Evolutionary conservation across 2,329 filamentous ascomycete genomes (phyloP).

Genomic region (Diaporthe longicolla): DNA sequence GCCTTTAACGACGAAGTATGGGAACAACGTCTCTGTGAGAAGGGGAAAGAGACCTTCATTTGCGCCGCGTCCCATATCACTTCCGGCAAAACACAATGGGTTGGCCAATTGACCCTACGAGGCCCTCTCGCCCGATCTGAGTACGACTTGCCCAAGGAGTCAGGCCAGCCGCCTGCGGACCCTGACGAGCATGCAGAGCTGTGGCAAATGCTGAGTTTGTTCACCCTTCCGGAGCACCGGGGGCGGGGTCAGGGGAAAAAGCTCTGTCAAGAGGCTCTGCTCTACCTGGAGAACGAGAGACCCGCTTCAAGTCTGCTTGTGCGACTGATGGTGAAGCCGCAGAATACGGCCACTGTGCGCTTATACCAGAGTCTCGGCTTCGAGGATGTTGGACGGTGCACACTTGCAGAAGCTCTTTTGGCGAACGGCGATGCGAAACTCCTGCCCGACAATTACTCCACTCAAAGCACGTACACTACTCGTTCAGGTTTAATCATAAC

Average conservation of each 20-base stretch:
- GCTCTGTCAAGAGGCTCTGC: background rate
- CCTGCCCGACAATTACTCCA: background rate
- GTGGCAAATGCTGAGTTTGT: background rate
- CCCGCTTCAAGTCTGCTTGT: background rate
- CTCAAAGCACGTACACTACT: background rate
- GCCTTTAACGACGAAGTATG: background rate
- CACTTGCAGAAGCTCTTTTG: background rate
- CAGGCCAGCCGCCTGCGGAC: background rate
- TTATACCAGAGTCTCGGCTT: slow-evolving; percentile 5
- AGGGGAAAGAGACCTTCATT: background rate
- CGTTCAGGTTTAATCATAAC: background rate
- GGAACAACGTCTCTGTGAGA: slow-evolving; percentile 7
- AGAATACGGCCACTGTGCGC: background rate
- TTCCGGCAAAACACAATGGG: background rate
- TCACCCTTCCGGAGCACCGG: background rate
- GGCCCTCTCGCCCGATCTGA: background rate
- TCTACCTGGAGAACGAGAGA: slow-evolving; percentile 7
- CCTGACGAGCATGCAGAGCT: background rate
- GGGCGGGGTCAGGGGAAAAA: background rate
- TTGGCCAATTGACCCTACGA: background rate
- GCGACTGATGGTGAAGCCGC: slow-evolving; percentile 3
- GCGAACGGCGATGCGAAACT: background rate
- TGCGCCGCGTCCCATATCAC: background rate
- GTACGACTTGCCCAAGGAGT: background rate
- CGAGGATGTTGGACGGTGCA: slow-evolving; percentile 1